Evolutionary conservation across 1,139 yeast genomes (phyloP).

Genomic region (Sugiyamaella paludigena): DNA sequence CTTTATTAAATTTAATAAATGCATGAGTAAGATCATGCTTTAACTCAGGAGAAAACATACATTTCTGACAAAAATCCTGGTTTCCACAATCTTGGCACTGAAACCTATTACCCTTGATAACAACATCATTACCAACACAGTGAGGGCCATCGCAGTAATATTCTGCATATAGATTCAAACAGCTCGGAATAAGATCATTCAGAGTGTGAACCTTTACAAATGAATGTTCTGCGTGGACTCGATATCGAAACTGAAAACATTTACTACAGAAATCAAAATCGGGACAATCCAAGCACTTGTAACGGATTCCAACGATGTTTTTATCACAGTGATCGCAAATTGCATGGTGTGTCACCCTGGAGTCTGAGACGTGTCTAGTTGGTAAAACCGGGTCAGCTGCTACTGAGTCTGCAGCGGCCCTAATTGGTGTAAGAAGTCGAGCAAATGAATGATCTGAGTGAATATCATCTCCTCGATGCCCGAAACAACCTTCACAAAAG

Average conservation of each 20-base stretch:
- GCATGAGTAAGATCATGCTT: conserved; percentile 30
- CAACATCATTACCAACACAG: conserved; percentile 4
- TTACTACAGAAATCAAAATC: conserved; percentile 52
- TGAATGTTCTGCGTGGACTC: conserved; percentile 22
- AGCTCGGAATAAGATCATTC: conserved; percentile 10
- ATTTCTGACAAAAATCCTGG: conserved; percentile 51
- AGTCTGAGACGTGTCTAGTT: background rate
- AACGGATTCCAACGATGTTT: conserved; percentile 36
- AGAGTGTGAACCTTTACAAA: conserved; percentile 24
- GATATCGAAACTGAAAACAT: conserved; percentile 34
- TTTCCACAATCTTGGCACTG: conserved; percentile 51
- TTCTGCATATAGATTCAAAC: too few species aligned
- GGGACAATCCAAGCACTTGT: conserved; percentile 49
- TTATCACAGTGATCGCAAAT: conserved; percentile 26
- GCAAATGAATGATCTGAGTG: conserved; percentile 27
- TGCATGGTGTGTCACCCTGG: conserved; percentile 19
- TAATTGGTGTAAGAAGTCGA: too few species aligned
- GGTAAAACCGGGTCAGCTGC: too few species aligned
- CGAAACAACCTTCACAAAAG: conserved; percentile 46
- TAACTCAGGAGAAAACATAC: conserved; percentile 38
- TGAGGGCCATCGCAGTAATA: conserved; percentile 13
- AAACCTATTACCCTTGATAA: conserved; percentile 48
- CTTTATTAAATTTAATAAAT: conserved; percentile 23
- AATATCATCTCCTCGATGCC: conserved; percentile 1
- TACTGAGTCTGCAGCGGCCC: too few species aligned